Evolutionary conservation across 352 stramenopile genomes (phyloP).

Genomic region (Globisporangium barbulae): DNA sequence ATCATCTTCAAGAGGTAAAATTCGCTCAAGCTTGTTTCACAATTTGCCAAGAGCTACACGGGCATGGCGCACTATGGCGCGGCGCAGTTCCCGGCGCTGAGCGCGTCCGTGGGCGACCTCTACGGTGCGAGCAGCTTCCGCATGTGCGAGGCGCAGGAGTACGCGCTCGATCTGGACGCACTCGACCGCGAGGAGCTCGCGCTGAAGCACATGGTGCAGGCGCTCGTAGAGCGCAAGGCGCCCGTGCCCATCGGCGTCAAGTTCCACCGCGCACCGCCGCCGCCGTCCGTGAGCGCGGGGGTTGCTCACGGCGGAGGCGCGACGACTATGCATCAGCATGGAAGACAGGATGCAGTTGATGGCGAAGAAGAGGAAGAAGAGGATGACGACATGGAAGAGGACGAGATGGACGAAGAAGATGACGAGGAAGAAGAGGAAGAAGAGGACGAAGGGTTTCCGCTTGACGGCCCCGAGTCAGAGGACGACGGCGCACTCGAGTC

Average conservation of each 20-base stretch:
- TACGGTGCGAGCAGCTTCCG: slow-evolving; percentile 52
- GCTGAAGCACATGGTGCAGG: slow-evolving; percentile 45
- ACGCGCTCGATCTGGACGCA: slow-evolving; percentile 43
- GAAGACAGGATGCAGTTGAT: slow-evolving; percentile 2
- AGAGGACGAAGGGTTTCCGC: slow-evolving; percentile 26
- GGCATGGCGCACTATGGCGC: slow-evolving; percentile 5
- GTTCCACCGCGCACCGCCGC: slow-evolving; percentile 35
- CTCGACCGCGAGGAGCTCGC: slow-evolving; percentile 57
- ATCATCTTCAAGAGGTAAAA: neutral
- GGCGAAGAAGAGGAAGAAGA: slow-evolving; percentile 19
- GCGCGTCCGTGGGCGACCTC: slow-evolving; percentile 47
- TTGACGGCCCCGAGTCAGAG: slow-evolving; percentile 25
- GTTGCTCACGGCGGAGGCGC: neutral
- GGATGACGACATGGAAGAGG: slow-evolving; percentile 39
- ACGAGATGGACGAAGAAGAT: slow-evolving; percentile 35
- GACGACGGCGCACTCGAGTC: slow-evolving; percentile 21
- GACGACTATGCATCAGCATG: slow-evolving; percentile 3
- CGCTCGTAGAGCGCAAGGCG: slow-evolving; percentile 47
- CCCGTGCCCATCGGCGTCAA: slow-evolving; percentile 55
- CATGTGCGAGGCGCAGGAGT: slow-evolving; percentile 43
- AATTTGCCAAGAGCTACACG: neutral
- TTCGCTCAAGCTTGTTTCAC: neutral
- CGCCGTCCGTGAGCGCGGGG: too few species aligned
- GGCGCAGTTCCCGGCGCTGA: slow-evolving; percentile 34
- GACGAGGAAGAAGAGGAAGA: slow-evolving; percentile 36